Evolutionary conservation across 208 protist genomes (phyloP).

Genomic region (Trypanosoma vivax): DNA sequence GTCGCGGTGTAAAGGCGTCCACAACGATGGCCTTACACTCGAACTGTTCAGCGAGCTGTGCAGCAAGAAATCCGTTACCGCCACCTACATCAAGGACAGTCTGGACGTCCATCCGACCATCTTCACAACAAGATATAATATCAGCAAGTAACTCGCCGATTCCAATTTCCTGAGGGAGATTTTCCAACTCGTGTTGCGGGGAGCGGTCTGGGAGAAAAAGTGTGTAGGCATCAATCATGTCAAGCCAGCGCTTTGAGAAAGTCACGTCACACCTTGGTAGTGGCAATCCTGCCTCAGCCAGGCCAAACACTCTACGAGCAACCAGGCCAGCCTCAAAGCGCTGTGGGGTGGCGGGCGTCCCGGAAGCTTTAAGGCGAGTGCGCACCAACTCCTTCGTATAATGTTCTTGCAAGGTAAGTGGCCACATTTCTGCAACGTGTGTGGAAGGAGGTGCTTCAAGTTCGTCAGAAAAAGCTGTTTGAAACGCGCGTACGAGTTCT

Average conservation of each 20-base stretch:
- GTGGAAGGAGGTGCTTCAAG: constrained; percentile 7
- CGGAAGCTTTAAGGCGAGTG: constrained; percentile 1
- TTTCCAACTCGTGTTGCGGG: constrained; percentile 74
- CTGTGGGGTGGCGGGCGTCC: neutral
- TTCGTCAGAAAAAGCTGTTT: neutral
- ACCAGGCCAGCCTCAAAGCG: constrained; percentile 29
- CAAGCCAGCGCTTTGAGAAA: constrained; percentile 12
- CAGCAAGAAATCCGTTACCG: constrained; percentile 76
- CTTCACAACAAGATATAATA: constrained; percentile 1
- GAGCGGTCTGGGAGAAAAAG: constrained; percentile 66
- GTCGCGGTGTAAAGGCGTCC: constrained; percentile 59
- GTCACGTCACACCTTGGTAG: neutral
- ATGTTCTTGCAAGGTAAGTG: constrained; percentile 4
- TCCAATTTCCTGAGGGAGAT: constrained; percentile 74
- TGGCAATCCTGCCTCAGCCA: neutral
- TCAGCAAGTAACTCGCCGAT: constrained; percentile 55
- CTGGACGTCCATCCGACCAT: neutral
- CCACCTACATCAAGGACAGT: constrained; percentile 72
- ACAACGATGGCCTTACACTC: constrained; percentile 57
- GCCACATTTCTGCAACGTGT: constrained; percentile 28
- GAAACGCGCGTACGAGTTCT: constrained; percentile 10
- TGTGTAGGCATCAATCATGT: constrained; percentile 62
- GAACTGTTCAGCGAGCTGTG: constrained; percentile 51
- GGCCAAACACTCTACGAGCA: constrained; percentile 14
- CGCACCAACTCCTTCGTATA: constrained; percentile 15